Base-by-base conservation (phyloP, 345 rosid species). In the Hibiscus syriacus region DNA sequence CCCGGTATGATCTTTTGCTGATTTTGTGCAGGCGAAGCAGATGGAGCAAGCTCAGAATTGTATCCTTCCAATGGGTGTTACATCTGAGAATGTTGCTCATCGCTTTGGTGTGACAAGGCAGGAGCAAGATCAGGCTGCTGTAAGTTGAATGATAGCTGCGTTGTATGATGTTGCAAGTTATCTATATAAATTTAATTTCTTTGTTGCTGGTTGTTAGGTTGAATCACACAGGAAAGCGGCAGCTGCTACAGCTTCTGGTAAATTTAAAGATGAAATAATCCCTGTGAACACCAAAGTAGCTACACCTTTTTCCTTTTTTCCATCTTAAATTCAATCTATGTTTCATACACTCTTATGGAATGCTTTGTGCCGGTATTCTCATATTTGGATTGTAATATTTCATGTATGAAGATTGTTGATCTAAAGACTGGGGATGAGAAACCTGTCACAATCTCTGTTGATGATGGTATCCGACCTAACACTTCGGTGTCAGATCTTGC, bases 91-190 rank as follows among this genome's bases (percentile, higher is more conserved):
- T 74, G 96, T 93, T 36, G 94, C 98, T 56, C 74, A 87, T 39
- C 87, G 94, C 61, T 93, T 87, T 75, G 87, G 87, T 55, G 94
- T 93, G 60, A 82, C 90, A 32, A 86, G 96, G 83, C 83, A 82
- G 79, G 98, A 93, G 81, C 98, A 93, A 76, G 98, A 93, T 80
- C 94, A 90, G 80, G 98, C 97, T 67, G 96, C 97, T 16, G 98
- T 93, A 73, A 81, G 88, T 85, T 61, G 38, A 66, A 60, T 69
- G 66, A 45, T 29, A 6, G 11, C 22, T 32, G 0, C 23, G 52
- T 17, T 22, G 52, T 23, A 23, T 62, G 52, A 34, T 14, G 11
- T 64, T 34, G 52, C 72, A 6, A 70, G 60, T 68, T 45, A 38
- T 38, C 10, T 43, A 22, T 34, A 0, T 3, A n/a, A 32, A 20